phyloP scores from a whole-genome alignment of 805 yeast genomes.

The Kluyveromyces nonfermentans region DNA sequence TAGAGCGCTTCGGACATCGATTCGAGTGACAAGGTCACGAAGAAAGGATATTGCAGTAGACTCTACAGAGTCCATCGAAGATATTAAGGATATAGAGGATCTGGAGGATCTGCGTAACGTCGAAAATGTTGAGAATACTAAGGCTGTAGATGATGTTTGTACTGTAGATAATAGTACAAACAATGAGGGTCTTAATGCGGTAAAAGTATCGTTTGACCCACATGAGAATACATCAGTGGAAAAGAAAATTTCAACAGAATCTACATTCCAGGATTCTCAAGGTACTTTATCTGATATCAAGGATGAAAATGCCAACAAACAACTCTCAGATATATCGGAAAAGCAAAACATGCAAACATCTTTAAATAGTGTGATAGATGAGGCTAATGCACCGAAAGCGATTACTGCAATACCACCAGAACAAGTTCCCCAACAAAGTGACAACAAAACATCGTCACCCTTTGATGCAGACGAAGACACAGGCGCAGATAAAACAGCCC shows the following conservation, averaged over 20 bases:
- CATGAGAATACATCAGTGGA: no score
- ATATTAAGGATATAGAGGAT: not conserved
- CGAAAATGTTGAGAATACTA: conserved; percentile 6
- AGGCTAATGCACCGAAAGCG: conserved; percentile 7
- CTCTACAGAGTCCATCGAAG: conserved; percentile 1
- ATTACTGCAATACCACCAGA: conserved; percentile 1
- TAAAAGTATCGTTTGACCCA: no score
- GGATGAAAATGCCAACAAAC: no score
- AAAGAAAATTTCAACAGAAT: no score
- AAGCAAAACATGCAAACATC: no score
- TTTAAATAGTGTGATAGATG: no score
- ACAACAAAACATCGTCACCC: conserved; percentile 13
- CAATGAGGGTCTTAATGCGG: no score
- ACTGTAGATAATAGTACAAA: no score
- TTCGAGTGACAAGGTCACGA: conserved; percentile 7
- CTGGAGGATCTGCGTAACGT: conserved; percentile 2
- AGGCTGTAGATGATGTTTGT: conserved; percentile 4
- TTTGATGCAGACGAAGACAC: conserved; percentile 3
- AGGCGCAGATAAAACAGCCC: not conserved
- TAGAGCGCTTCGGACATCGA: conserved; percentile 1
- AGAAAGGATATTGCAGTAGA: conserved; percentile 3
- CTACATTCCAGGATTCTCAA: no score
- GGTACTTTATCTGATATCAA: no score
- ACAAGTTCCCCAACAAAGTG: conserved; percentile 9
- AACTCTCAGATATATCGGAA: no score